These are phyloP conservation scores for Cryphonectria radicalis DNA, from an alignment of 2,329 filamentous ascomycete species.

Conservation along the genomic window DNA sequence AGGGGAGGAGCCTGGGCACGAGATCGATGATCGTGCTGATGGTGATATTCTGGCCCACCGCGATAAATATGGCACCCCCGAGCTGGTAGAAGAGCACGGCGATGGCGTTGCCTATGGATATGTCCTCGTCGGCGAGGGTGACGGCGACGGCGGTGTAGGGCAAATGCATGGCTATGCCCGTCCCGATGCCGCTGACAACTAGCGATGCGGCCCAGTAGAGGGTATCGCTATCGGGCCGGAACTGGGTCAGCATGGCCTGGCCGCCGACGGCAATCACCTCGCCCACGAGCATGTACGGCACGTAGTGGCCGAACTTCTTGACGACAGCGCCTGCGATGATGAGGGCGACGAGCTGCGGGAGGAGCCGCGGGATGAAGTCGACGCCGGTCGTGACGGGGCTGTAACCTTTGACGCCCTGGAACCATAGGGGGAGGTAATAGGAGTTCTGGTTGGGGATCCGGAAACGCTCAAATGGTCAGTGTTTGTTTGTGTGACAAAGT, in stretches of 20 bases:
- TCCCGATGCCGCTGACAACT: slow-evolving; percentile 1
- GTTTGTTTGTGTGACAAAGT: not conserved
- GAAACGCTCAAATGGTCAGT: not conserved
- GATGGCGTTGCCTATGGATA: slow-evolving; percentile 5
- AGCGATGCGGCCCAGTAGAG: slow-evolving; percentile 7
- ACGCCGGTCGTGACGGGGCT: slow-evolving; percentile 7
- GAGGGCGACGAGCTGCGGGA: slow-evolving; percentile 10
- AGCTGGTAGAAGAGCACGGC: slow-evolving; percentile 8
- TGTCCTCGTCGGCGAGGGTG: not conserved
- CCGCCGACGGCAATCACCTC: slow-evolving; percentile 1
- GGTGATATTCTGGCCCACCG: slow-evolving; percentile 3
- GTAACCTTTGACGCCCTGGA: slow-evolving; percentile 10
- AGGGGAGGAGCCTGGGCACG: not conserved
- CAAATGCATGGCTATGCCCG: slow-evolving; percentile 7
- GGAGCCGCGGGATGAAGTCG: slow-evolving; percentile 2
- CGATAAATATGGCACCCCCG: not conserved
- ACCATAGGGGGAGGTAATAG: slow-evolving; percentile 3
- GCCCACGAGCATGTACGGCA: slow-evolving; percentile 7
- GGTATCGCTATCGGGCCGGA: not conserved
- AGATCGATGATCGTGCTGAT: slow-evolving; percentile 1
- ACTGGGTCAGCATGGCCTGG: slow-evolving; percentile 9
- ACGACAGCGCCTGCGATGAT: not conserved
- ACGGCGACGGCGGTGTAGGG: slow-evolving; percentile 2
- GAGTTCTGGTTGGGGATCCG: not conserved
- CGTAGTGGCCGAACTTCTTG: slow-evolving; percentile 3